Evolutionary conservation across 2,329 filamentous ascomycete genomes (phyloP).

Genomic region (Calonectria multiphialidica): DNA sequence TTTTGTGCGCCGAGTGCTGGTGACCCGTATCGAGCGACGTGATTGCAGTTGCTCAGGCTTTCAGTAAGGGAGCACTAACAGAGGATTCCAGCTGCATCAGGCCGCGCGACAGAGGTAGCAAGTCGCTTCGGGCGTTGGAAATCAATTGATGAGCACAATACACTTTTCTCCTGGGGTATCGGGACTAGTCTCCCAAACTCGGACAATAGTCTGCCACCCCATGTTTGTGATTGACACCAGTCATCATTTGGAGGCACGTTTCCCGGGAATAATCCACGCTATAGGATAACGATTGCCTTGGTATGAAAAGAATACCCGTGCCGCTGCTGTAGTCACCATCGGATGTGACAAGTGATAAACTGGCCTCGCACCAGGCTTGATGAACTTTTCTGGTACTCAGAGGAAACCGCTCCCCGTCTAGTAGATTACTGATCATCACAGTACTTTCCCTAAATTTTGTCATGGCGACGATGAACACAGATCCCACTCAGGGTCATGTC

Average conservation of each 20-base stretch:
- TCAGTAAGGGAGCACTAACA: no score
- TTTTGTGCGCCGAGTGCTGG: no score
- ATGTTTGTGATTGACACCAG: neutral
- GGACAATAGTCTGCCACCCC: neutral
- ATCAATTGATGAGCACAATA: no score
- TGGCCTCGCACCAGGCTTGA: neutral
- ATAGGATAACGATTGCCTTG: neutral
- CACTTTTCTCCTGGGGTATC: no score
- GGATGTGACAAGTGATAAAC: neutral
- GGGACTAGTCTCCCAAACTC: neutral
- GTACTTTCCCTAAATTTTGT: neutral
- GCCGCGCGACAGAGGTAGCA: no score
- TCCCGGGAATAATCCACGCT: neutral
- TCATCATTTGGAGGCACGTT: neutral
- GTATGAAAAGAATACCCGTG: neutral
- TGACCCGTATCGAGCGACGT: no score
- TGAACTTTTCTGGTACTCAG: neutral
- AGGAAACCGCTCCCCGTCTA: neutral
- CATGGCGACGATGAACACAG: neutral
- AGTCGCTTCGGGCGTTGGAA: no score
- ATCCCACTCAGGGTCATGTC: constrained; percentile 19
- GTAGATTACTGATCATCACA: neutral
- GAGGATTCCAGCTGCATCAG: no score
- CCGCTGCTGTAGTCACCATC: no score
- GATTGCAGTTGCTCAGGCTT: no score